A percentile compares a stretch with the other conserved stretches of the same genome.
Conservation (phyloP, 1,284 basidiomycete genomes). For the Ustilago hordei region DNA sequence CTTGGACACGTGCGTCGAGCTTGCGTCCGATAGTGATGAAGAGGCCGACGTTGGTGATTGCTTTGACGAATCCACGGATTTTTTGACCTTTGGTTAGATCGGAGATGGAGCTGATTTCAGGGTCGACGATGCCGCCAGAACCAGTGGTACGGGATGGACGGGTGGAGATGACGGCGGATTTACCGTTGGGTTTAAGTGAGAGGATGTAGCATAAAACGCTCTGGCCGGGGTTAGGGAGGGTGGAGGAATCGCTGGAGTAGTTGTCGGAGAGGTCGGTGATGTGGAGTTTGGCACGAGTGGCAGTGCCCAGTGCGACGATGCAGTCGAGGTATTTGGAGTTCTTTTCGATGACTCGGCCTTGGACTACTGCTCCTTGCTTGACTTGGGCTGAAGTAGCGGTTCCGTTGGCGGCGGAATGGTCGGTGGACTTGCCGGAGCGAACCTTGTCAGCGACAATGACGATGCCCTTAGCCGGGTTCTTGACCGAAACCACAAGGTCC, state of each 20-base stretch:
- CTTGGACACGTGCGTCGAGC: constrained; percentile 90
- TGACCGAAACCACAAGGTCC: constrained; percentile 87
- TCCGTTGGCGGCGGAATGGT: constrained; percentile 12
- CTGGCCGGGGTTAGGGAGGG: constrained; percentile 78
- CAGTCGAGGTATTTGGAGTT: constrained; percentile 51
- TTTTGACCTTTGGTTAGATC: constrained; percentile 79
- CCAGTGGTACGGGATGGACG: constrained; percentile 35
- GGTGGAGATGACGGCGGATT: constrained; percentile 36
- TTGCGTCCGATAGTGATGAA: constrained; percentile 87
- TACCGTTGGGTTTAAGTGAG: constrained; percentile 73
- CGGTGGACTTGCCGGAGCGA: constrained; percentile 15
- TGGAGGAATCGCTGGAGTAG: constrained; percentile 72
- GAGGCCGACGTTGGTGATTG: constrained; percentile 82
- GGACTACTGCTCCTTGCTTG: constrained; percentile 42
- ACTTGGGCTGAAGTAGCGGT: constrained; percentile 14
- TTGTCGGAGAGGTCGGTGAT: constrained; percentile 83
- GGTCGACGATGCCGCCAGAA: constrained; percentile 66
- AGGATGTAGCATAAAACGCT: constrained; percentile 80
- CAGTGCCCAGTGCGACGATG: constrained; percentile 41
- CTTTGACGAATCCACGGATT: constrained; percentile 86
- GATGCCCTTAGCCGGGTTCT: constrained; percentile 86
- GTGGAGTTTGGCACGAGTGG: constrained; percentile 53
- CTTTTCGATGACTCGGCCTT: constrained; percentile 44
- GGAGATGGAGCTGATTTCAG: constrained; percentile 69
- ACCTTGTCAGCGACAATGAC: constrained; percentile 74